These are phyloP conservation scores for Magnolia sinica DNA, from an alignment of 164 flowering plant species.

Conservation along the genomic window DNA sequence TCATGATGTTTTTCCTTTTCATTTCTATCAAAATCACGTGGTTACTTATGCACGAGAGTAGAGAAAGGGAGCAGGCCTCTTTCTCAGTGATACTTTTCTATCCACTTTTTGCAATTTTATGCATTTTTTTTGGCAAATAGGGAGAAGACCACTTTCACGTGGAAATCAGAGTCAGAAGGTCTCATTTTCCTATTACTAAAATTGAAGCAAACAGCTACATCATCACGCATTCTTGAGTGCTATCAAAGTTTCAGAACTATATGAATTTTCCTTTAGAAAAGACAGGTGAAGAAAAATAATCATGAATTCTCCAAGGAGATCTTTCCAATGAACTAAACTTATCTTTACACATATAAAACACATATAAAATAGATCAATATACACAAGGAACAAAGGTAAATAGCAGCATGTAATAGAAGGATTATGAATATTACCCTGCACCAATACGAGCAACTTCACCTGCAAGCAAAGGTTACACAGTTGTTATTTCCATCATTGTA, in stretches of 20 bases:
- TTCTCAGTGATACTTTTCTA: no score
- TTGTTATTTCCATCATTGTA: background rate
- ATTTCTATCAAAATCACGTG: background rate
- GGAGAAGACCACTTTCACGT: background rate
- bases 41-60: no score
- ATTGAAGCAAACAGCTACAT: background rate
- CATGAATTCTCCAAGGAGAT: background rate
- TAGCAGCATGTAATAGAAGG: background rate
- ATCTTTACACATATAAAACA: background rate
- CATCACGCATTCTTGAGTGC: background rate
- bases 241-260: background rate
- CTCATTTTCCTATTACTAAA: background rate
- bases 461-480: conserved; percentile 30
- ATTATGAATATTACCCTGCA: conserved; percentile 65
- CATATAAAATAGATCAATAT: background rate
- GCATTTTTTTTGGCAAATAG: no score
- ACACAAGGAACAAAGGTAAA: background rate
- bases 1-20: background rate
- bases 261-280: background rate
- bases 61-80: no score
- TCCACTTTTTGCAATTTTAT: no score
- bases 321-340: background rate
- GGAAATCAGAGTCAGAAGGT: background rate
- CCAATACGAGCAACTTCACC: conserved; percentile 91
- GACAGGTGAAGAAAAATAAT: background rate